phyloP scores from a whole-genome alignment of 2,329 filamentous ascomycete species.

The Talaromyces verruculosus region DNA sequence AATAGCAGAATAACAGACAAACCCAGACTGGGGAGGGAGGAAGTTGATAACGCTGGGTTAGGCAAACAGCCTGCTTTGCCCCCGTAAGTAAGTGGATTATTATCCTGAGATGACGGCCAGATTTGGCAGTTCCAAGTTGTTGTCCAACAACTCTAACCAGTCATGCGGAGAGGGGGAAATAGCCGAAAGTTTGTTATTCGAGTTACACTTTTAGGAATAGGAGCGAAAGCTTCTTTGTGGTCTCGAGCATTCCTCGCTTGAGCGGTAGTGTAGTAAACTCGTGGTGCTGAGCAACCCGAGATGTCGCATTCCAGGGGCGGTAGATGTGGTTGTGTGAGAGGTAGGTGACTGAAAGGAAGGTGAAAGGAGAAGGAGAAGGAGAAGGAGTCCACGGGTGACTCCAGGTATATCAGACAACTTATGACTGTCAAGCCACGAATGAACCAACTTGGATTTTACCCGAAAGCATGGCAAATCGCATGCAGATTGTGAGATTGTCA shows the following conservation, averaged over 20 bases:
- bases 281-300: slow-evolving; percentile 1
- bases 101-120: background rate
- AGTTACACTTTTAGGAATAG: slow-evolving; percentile 3
- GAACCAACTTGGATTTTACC: background rate
- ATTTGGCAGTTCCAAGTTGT: background rate
- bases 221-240: slow-evolving; percentile 9
- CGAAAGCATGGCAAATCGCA: background rate
- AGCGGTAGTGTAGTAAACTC: background rate
- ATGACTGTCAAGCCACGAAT: background rate
- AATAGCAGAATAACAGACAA: background rate
- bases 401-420: background rate
- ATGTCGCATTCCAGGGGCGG: slow-evolving; percentile 9
- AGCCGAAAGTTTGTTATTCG: background rate
- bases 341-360: background rate
- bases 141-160: background rate
- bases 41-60: background rate
- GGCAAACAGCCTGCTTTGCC: background rate
- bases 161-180: slow-evolving; percentile 1
- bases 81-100: slow-evolving; percentile 2
- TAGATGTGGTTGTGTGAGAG: background rate
- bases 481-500: background rate
- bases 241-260: slow-evolving; percentile 4
- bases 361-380: background rate
- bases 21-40: background rate
- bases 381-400: background rate